Percentiles rank a stretch among this genome's conserved stretches.
Conservation (phyloP, 441 rosid species). For the Manihot esculenta region DNA sequence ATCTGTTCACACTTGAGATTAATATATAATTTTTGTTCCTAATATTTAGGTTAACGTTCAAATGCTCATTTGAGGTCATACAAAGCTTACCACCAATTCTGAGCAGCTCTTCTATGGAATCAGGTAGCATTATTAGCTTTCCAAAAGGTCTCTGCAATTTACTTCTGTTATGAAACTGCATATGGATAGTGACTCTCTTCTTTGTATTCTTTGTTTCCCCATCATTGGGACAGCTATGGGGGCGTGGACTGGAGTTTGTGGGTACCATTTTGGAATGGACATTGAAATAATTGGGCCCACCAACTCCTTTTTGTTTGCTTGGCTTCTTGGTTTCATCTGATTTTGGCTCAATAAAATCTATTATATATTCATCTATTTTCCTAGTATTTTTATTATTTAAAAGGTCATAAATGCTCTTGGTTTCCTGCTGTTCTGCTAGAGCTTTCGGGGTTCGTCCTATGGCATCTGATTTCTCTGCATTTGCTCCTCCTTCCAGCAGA, state of each 20-base stretch:
- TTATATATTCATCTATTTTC: slow-evolving; percentile 45
- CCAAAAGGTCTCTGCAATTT: slow-evolving; percentile 34
- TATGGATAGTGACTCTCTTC: slow-evolving; percentile 84
- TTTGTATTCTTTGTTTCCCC: slow-evolving; percentile 28
- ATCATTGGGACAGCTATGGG: slow-evolving; percentile 24
- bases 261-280: slow-evolving; percentile 27
- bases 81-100: slow-evolving; percentile 70
- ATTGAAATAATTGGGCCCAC: slow-evolving; percentile 25
- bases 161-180: slow-evolving; percentile 40
- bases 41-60: slow-evolving; percentile 22
- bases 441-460: slow-evolving; percentile 53
- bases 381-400: slow-evolving; percentile 45
- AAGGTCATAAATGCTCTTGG: slow-evolving; percentile 49
- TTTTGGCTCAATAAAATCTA: slow-evolving; percentile 45
- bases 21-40: not conserved
- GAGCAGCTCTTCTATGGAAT: slow-evolving; percentile 77
- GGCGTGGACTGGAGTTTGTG: slow-evolving; percentile 30
- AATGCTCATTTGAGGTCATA: slow-evolving; percentile 21
- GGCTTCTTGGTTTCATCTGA: slow-evolving; percentile 27
- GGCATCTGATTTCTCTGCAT: slow-evolving; percentile 47
- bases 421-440: slow-evolving; percentile 50
- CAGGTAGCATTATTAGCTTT: slow-evolving; percentile 77
- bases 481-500: slow-evolving; percentile 51
- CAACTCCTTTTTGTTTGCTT: slow-evolving; percentile 28
- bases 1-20: not conserved